Evolutionary conservation across 345 rosid genomes (phyloP).

Genomic region (Aquilaria malaccensis): DNA sequence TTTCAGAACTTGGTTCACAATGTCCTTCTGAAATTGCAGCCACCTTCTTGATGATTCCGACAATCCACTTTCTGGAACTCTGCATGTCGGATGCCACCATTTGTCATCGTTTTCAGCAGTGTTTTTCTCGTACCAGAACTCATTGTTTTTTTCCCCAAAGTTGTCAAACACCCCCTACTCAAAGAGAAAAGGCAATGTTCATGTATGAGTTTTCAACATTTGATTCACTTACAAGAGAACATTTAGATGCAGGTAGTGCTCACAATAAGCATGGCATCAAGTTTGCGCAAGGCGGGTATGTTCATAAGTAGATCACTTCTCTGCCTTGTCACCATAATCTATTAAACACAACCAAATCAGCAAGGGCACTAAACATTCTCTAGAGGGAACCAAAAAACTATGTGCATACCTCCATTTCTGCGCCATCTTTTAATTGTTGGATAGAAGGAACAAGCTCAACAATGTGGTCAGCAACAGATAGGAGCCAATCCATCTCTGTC

Average conservation of each 20-base stretch:
- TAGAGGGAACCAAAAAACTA: no score
- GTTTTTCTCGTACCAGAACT: slow-evolving; percentile 81
- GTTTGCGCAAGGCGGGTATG: slow-evolving; percentile 84
- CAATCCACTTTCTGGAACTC: slow-evolving; percentile 66
- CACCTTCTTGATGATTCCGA: slow-evolving; percentile 56
- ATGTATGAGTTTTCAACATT: background rate
- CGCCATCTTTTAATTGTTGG: slow-evolving; percentile 61
- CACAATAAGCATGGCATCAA: slow-evolving; percentile 82
- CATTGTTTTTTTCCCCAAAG: slow-evolving; percentile 57
- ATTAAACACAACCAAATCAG: slow-evolving; percentile 4
- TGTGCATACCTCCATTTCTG: slow-evolving; percentile 60
- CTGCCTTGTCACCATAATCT: slow-evolving; percentile 91
- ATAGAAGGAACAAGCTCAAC: slow-evolving; percentile 82
- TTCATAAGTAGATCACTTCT: slow-evolving; percentile 80
- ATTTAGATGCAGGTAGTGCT: slow-evolving; percentile 16
- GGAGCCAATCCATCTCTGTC: slow-evolving; percentile 80
- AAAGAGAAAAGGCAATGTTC: background rate
- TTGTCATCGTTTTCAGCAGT: slow-evolving; percentile 52
- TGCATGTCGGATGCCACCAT: slow-evolving; percentile 93
- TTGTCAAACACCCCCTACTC: slow-evolving; percentile 60
- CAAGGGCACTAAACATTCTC: no score
- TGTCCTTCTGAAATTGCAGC: slow-evolving; percentile 75
- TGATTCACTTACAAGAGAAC: background rate
- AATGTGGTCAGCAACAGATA: slow-evolving; percentile 76
- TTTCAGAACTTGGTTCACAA: slow-evolving; percentile 87